These are phyloP conservation scores for Xylariaceae sp. DNA, from an alignment of 2,329 filamentous ascomycete species.

Conservation along the genomic window DNA sequence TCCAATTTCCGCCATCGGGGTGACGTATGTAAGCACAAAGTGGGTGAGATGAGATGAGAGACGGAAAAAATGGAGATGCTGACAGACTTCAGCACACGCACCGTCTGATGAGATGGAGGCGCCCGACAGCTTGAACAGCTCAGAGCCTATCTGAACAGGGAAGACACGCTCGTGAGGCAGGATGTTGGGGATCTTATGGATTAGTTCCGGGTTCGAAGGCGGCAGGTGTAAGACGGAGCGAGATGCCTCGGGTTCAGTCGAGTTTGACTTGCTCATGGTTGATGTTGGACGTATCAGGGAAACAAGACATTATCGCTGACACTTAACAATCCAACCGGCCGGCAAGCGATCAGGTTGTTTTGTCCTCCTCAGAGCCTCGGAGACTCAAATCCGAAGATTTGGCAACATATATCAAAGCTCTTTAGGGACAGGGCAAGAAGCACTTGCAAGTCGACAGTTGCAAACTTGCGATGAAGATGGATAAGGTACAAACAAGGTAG, in stretches of 20 bases:
- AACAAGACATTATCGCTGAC: constrained; percentile 22
- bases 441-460: too few relatives aligned
- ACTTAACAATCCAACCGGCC: too few relatives aligned
- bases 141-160: constrained; percentile 66
- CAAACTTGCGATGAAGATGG: too few relatives aligned
- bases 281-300: constrained; percentile 13
- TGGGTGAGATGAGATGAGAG: constrained; percentile 1
- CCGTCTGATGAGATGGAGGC: constrained; percentile 69
- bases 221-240: constrained; percentile 25
- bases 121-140: constrained; percentile 67
- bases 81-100: too few relatives aligned
- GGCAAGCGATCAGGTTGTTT: background rate
- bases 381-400: background rate
- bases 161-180: constrained; percentile 69
- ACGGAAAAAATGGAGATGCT: constrained; percentile 1
- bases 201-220: constrained; percentile 30
- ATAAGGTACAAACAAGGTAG: too few relatives aligned
- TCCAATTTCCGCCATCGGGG: too few relatives aligned
- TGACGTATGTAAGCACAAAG: background rate
- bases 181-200: constrained; percentile 48
- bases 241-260: constrained; percentile 26
- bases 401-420: background rate
- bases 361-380: background rate
- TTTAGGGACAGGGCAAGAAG: too few relatives aligned
- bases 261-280: constrained; percentile 28